A percentile compares a stretch with the other conserved stretches of the same genome.
phyloP scores from a whole-genome alignment of 2,329 filamentous ascomycete species.

The Fusarium multiceps region DNA sequence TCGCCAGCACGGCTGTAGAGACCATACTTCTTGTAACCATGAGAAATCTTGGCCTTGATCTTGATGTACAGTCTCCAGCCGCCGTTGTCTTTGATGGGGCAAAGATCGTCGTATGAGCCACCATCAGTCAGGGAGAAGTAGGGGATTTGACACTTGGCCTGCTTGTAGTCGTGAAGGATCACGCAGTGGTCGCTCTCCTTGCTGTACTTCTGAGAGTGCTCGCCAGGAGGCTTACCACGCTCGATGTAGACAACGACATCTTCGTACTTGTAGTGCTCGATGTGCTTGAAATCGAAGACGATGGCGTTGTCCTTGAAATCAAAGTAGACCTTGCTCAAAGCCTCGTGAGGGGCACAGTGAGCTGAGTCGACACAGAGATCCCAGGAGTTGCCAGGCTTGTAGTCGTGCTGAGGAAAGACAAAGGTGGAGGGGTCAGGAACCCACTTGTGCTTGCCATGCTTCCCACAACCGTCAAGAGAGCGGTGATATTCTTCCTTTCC shows the following conservation, averaged over 20 bases:
- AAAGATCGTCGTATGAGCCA: constrained; percentile 42
- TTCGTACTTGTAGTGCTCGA: constrained; percentile 46
- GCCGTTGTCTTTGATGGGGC: constrained; percentile 42
- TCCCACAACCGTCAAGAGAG: constrained; percentile 39
- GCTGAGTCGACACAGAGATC: constrained; percentile 39
- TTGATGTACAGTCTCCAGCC: constrained; percentile 46
- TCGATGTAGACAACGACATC: constrained; percentile 42
- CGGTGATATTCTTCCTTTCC: constrained; percentile 15
- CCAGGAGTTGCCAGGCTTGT: constrained; percentile 40
- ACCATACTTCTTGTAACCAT: constrained; percentile 39
- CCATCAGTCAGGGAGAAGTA: constrained; percentile 43
- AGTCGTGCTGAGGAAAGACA: constrained; percentile 40
- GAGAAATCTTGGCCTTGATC: constrained; percentile 40
- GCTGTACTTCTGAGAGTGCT: constrained; percentile 40
- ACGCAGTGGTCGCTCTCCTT: constrained; percentile 41
- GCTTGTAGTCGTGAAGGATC: constrained; percentile 33
- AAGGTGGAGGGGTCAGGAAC: constrained; percentile 43
- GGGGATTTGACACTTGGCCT: constrained; percentile 43
- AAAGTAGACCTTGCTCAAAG: constrained; percentile 41
- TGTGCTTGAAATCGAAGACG: constrained; percentile 40
- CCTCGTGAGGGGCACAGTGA: constrained; percentile 40
- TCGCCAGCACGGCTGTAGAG: constrained; percentile 42
- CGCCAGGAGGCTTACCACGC: constrained; percentile 35
- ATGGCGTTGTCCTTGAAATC: constrained; percentile 44
- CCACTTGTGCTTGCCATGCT: constrained; percentile 42